Percentiles rank a stretch among this genome's conserved stretches.
These are phyloP conservation scores for Acanthochlamys bracteata DNA, from an alignment of 106 monocot species.

Conservation along the genomic window DNA sequence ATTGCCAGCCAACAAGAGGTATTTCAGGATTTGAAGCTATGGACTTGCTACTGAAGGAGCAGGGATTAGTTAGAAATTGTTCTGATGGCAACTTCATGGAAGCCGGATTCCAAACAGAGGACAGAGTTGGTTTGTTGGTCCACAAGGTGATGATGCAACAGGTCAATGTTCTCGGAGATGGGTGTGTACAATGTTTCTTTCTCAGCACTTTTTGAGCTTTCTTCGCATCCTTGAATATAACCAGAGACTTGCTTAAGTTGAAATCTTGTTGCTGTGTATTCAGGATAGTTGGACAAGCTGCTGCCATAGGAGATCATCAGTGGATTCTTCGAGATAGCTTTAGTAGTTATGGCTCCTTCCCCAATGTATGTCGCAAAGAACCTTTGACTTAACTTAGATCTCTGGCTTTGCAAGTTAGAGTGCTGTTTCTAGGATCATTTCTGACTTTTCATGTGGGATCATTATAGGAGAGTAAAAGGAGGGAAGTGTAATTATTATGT, in stretches of 20 bases:
- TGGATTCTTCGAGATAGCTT: conserved; percentile 39
- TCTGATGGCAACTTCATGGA: conserved; percentile 8
- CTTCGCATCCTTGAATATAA: neutral
- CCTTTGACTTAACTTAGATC: neutral
- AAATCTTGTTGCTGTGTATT: neutral
- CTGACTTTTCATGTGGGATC: no score
- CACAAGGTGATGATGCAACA: conserved; percentile 46
- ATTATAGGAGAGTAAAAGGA: no score
- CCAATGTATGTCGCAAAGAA: conserved; percentile 18
- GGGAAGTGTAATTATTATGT: no score
- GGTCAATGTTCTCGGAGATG: conserved; percentile 54
- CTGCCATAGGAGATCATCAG: conserved; percentile 42
- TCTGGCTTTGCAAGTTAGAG: no score
- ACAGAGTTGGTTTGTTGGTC: conserved; percentile 26
- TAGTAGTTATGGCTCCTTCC: conserved; percentile 7
- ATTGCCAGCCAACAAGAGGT: conserved; percentile 15
- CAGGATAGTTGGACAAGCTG: conserved; percentile 62
- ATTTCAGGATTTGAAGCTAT: conserved; percentile 7
- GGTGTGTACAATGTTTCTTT: conserved; percentile 22
- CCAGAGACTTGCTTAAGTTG: neutral
- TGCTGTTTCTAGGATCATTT: no score
- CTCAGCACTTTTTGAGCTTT: neutral
- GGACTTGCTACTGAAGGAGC: conserved; percentile 18
- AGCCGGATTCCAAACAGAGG: conserved; percentile 13
- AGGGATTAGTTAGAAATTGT: conserved; percentile 2